These are phyloP conservation scores for Picea abies DNA, from an alignment of 83 land plant genomes.

Conservation along the genomic window DNA sequence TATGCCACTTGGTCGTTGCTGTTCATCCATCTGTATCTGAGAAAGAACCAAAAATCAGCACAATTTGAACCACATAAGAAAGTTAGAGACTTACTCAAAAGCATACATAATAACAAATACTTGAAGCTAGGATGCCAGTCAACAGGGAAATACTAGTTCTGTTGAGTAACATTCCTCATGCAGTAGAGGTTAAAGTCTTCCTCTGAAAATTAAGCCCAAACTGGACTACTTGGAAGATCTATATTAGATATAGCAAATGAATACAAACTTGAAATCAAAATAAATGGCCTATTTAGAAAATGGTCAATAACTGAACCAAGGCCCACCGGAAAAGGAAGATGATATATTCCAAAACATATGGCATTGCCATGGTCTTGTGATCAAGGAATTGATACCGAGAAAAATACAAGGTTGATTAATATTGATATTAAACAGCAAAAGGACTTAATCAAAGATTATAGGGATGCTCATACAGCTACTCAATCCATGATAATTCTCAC, in stretches of 20 bases:
- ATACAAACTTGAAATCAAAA: background rate
- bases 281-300: background rate
- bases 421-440: no score
- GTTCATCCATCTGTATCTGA: conserved; percentile 95
- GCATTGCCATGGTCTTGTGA: no score
- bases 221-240: background rate
- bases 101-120: background rate
- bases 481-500: no score
- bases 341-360: background rate
- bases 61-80: background rate
- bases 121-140: background rate
- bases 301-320: background rate
- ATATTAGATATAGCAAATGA: no score
- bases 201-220: background rate
- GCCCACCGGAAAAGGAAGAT: background rate
- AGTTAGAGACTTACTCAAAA: background rate
- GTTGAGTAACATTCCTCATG: background rate
- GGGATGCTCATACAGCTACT: no score
- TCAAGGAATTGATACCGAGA: no score
- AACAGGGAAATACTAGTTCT: background rate
- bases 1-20: conserved; percentile 77
- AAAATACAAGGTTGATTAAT: no score
- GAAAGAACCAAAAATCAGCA: background rate
- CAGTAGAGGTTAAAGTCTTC: background rate
- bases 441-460: no score